These are phyloP conservation scores for Clitoria ternatea DNA, from an alignment of 306 rosid genomes.

Conservation along the genomic window DNA sequence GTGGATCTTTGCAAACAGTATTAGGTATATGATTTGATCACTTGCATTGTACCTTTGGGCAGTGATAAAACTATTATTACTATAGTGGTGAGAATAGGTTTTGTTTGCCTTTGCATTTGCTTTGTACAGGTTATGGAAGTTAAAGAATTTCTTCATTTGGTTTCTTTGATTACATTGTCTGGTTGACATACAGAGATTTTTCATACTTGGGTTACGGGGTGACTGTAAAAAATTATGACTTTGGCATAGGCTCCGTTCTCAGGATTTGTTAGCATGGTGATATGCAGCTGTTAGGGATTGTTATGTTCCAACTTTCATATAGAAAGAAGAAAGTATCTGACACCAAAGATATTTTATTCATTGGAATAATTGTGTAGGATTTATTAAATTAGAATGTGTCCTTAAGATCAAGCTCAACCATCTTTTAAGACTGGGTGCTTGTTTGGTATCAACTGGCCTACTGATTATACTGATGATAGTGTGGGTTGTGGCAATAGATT, in stretches of 20 bases:
- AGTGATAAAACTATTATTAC: neutral
- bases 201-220: conserved; percentile 33
- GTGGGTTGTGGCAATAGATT: conserved; percentile 16
- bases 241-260: conserved; percentile 31
- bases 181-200: conserved; percentile 40
- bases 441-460: conserved; percentile 18
- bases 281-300: conserved; percentile 34
- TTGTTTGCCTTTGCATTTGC: conserved; percentile 17
- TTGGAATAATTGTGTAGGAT: conserved; percentile 29
- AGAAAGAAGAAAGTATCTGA: conserved; percentile 33
- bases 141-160: conserved; percentile 35
- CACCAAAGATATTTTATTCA: conserved; percentile 32
- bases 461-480: conserved; percentile 21
- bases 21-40: neutral
- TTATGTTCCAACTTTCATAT: conserved; percentile 27
- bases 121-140: conserved; percentile 32
- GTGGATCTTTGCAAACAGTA: neutral
- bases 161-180: conserved; percentile 31
- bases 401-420: conserved; percentile 35
- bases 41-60: neutral
- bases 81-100: conserved; percentile 5
- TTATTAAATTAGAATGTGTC: conserved; percentile 29
- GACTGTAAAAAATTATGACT: conserved; percentile 34
- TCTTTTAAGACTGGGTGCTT: conserved; percentile 22
- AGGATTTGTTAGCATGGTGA: conserved; percentile 34